A percentile compares a stretch with the other conserved stretches of the same genome.
phyloP scores from a whole-genome alignment of 169 alveolate species.

The Cryptosporidium sp. region DNA sequence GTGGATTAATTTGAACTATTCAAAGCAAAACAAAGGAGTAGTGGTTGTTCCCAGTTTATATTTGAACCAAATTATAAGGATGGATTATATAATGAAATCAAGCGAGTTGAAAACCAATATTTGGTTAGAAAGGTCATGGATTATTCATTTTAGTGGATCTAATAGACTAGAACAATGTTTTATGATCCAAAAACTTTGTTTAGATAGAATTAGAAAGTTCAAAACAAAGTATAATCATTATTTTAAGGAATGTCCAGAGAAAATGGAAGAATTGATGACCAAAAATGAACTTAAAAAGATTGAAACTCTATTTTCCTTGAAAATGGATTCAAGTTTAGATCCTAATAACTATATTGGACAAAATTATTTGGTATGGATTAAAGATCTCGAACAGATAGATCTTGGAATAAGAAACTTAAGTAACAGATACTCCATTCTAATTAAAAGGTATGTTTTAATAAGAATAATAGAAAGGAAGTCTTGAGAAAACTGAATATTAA shows the following conservation, averaged over 20 bases:
- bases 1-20: neutral
- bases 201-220: neutral
- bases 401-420: neutral
- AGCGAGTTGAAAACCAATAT: neutral
- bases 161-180: constrained; percentile 29
- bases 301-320: neutral
- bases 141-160: constrained; percentile 62
- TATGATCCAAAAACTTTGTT: constrained; percentile 34
- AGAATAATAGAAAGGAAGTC: neutral
- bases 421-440: constrained; percentile 13
- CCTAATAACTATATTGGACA: constrained; percentile 35
- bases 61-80: constrained; percentile 29
- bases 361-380: constrained; percentile 10
- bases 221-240: neutral
- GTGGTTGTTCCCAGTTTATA: constrained; percentile 17
- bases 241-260: constrained; percentile 19
- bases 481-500: neutral
- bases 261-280: neutral
- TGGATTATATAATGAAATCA: neutral
- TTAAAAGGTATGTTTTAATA: constrained; percentile 1
- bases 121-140: constrained; percentile 23
- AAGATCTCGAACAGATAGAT: neutral
- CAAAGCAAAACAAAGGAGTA: constrained; percentile 23
- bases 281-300: constrained; percentile 14
- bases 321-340: constrained; percentile 4